Conservation (phyloP, 768 basidiomycete species). For the Serendipita indica region DNA sequence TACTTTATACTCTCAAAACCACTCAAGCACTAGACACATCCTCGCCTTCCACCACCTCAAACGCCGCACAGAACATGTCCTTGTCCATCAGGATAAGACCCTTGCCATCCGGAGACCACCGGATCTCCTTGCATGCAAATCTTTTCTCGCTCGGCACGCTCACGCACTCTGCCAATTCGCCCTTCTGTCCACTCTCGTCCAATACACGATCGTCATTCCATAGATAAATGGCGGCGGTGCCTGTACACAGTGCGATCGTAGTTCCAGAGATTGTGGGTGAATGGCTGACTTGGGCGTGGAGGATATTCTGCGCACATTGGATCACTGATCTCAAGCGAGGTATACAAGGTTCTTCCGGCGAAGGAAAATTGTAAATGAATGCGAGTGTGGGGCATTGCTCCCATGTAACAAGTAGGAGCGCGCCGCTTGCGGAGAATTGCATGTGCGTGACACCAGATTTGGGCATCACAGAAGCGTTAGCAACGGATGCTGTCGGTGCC, state of each 20-base stretch:
- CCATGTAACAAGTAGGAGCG: slow-evolving; percentile 54
- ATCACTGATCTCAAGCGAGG: slow-evolving; percentile 55
- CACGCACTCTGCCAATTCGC: slow-evolving; percentile 80
- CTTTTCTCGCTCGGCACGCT: slow-evolving; percentile 67
- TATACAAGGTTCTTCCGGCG: slow-evolving; percentile 37
- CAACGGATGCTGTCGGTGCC: not conserved
- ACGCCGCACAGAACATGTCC: slow-evolving; percentile 73
- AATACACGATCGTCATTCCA: slow-evolving; percentile 77
- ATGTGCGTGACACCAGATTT: slow-evolving; percentile 58
- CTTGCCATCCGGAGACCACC: slow-evolving; percentile 80
- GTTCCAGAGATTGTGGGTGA: slow-evolving; percentile 53
- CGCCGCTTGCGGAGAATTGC: slow-evolving; percentile 70
- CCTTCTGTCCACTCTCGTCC: slow-evolving; percentile 26
- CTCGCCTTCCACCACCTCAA: slow-evolving; percentile 47
- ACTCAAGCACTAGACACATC: not conserved
- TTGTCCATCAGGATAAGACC: slow-evolving; percentile 61
- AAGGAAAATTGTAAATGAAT: slow-evolving; percentile 61
- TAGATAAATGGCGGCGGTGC: slow-evolving; percentile 48
- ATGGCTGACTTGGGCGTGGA: slow-evolving; percentile 58
- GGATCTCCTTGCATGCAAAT: slow-evolving; percentile 36
- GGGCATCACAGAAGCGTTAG: slow-evolving; percentile 20
- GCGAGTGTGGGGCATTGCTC: slow-evolving; percentile 34
- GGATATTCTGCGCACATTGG: slow-evolving; percentile 45
- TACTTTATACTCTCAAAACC: slow-evolving; percentile 5
- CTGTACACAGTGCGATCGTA: slow-evolving; percentile 51